Evolutionary conservation across 1,284 basidiomycete genomes (phyloP).

Genomic region (Fomitopsis pinicola): DNA sequence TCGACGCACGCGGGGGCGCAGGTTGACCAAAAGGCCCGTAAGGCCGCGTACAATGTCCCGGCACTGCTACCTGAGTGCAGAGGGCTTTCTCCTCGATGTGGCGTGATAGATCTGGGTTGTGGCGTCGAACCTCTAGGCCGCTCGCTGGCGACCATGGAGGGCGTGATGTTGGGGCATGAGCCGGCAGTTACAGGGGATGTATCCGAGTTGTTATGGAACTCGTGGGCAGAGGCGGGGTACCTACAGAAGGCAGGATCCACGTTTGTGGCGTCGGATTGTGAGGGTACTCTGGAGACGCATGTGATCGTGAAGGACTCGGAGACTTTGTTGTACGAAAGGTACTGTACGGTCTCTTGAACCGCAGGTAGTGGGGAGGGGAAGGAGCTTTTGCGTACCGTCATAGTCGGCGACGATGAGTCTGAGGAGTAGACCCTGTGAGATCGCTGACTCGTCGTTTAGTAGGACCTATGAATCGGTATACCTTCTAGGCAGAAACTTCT

Average conservation of each 20-base stretch:
- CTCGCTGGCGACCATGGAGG: too few relatives aligned
- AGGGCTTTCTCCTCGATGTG: too few relatives aligned
- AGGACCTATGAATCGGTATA: too few relatives aligned
- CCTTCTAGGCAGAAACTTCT: too few relatives aligned
- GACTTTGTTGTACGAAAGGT: not conserved
- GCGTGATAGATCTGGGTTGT: too few relatives aligned
- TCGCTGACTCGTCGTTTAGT: too few relatives aligned
- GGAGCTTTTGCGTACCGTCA: not conserved
- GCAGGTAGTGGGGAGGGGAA: not conserved
- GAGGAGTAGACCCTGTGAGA: too few relatives aligned
- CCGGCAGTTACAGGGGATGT: too few relatives aligned
- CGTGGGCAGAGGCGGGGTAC: not conserved
- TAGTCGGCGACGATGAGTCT: not conserved
- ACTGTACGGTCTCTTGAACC: not conserved
- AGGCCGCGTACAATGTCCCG: not conserved
- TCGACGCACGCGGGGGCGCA: not conserved
- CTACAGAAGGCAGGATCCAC: not conserved
- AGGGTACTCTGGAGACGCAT: not conserved
- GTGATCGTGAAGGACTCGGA: not conserved
- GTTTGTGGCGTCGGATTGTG: not conserved
- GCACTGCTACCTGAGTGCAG: not conserved
- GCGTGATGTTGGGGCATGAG: too few relatives aligned
- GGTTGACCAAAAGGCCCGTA: not conserved
- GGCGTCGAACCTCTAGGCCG: too few relatives aligned
- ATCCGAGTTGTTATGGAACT: too few relatives aligned